Evolutionary conservation across 192 early-diverging fungal genomes (phyloP).

Genomic region (Dissophora ornata): DNA sequence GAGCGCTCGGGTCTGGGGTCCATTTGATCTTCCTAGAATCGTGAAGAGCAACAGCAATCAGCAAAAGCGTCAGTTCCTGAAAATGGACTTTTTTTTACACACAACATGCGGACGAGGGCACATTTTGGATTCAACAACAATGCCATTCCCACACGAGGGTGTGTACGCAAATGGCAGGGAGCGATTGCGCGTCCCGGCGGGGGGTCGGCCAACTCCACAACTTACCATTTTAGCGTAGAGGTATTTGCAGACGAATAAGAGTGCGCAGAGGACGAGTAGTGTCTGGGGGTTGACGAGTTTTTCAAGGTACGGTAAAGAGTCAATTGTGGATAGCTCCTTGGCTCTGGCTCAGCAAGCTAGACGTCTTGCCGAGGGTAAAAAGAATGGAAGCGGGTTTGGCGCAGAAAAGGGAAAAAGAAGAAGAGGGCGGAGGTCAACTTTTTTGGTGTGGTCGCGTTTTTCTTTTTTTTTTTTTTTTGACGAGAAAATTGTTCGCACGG

Average conservation of each 20-base stretch:
- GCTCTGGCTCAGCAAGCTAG: constrained; percentile 21
- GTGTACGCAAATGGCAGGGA: too few relatives aligned
- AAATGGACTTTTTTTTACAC: too few relatives aligned
- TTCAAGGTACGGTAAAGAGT: constrained; percentile 22
- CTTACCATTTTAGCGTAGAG: constrained; percentile 42
- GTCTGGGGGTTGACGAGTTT: constrained; percentile 18
- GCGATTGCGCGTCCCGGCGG: too few relatives aligned
- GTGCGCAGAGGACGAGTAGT: constrained; percentile 32
- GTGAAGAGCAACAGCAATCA: too few relatives aligned
- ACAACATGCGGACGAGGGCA: too few relatives aligned
- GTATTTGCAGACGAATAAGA: constrained; percentile 32
- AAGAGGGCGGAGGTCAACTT: not conserved
- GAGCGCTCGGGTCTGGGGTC: constrained; percentile 37
- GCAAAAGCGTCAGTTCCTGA: too few relatives aligned
- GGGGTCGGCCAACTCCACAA: too few relatives aligned
- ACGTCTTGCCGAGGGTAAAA: constrained; percentile 14
- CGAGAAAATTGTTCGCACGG: too few relatives aligned
- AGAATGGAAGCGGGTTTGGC: not conserved
- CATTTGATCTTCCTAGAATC: constrained; percentile 40
- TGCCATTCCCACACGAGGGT: too few relatives aligned
- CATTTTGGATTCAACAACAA: too few relatives aligned
- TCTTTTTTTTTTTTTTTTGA: too few relatives aligned
- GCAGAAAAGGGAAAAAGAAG: constrained; percentile 1
- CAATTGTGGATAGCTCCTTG: constrained; percentile 35
- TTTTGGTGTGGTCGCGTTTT: too few relatives aligned